Conservation (phyloP, 2,329 filamentous ascomycete species). For the Lojkania enalia region DNA sequence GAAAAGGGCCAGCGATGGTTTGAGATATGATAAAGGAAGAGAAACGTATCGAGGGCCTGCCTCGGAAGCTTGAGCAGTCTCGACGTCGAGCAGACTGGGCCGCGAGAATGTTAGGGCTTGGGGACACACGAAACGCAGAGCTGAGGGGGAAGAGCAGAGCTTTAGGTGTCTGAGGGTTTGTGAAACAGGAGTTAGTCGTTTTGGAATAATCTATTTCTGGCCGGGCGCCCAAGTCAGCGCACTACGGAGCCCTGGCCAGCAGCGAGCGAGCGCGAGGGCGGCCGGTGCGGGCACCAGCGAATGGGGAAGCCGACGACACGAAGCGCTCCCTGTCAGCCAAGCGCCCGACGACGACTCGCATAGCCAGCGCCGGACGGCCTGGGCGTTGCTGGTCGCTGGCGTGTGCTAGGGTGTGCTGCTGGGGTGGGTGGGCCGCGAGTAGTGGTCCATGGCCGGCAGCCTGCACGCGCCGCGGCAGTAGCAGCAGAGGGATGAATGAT, state of each 20-base stretch:
- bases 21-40: slow-evolving; percentile 43
- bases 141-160: slow-evolving; percentile 42
- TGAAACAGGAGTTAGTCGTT: slow-evolving; percentile 47
- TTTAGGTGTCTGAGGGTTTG: slow-evolving; percentile 46
- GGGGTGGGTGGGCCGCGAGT: background rate
- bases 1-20: slow-evolving; percentile 40
- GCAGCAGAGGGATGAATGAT: too few species aligned
- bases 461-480: too few species aligned
- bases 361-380: slow-evolving; percentile 11
- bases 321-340: slow-evolving; percentile 13
- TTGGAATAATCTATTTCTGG: slow-evolving; percentile 42
- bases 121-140: slow-evolving; percentile 45
- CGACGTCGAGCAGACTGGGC: slow-evolving; percentile 38
- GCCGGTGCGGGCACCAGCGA: slow-evolving; percentile 4
- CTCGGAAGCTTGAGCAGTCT: slow-evolving; percentile 40
- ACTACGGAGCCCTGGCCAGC: slow-evolving; percentile 23
- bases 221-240: slow-evolving; percentile 22
- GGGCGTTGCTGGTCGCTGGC: slow-evolving; percentile 4
- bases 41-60: slow-evolving; percentile 46
- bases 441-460: background rate
- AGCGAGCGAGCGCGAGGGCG: slow-evolving; percentile 6
- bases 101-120: slow-evolving; percentile 38
- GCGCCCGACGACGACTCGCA: background rate
- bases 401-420: slow-evolving; percentile 4
- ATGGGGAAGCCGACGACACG: slow-evolving; percentile 1